These are phyloP conservation scores for Biancaea sappan DNA, from an alignment of 306 rosid genomes.

Conservation along the genomic window DNA sequence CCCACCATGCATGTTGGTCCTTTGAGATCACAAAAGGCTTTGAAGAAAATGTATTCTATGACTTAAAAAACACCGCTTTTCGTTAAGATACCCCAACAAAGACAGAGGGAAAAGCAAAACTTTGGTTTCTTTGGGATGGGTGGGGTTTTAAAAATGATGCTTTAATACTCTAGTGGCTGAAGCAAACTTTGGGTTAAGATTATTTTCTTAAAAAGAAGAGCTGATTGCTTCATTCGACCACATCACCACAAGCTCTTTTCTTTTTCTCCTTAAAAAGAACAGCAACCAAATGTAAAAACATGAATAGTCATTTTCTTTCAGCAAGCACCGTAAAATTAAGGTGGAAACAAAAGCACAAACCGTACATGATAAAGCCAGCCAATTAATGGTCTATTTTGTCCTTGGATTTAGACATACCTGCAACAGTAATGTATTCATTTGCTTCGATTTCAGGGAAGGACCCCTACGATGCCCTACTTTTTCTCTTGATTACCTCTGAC, in stretches of 20 bases:
- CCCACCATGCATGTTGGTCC: conserved; percentile 33
- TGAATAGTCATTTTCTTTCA: conserved; percentile 42
- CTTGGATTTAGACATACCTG: conserved; percentile 55
- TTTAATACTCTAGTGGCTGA: conserved; percentile 25
- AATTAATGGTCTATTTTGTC: conserved; percentile 48
- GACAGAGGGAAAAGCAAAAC: conserved; percentile 29
- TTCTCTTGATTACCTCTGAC: conserved; percentile 34
- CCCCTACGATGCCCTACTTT: conserved; percentile 43
- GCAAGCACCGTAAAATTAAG: conserved; percentile 35
- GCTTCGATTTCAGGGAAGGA: conserved; percentile 65
- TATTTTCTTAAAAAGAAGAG: conserved; percentile 69
- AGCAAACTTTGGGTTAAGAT: conserved; percentile 23
- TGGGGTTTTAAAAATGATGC: conserved; percentile 41
- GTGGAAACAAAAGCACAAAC: conserved; percentile 46
- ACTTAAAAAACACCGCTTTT: conserved; percentile 26
- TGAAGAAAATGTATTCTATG: neutral
- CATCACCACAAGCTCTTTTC: conserved; percentile 37
- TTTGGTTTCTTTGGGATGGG: conserved; percentile 44
- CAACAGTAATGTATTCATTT: conserved; percentile 46
- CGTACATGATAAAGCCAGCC: conserved; percentile 70
- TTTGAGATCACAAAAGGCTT: conserved; percentile 29
- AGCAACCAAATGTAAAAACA: conserved; percentile 33
- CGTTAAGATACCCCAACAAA: conserved; percentile 25
- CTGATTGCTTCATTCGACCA: conserved; percentile 38
- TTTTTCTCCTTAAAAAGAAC: conserved; percentile 38